Conservation (phyloP, 768 basidiomycete species). For the Mycena rosella region DNA sequence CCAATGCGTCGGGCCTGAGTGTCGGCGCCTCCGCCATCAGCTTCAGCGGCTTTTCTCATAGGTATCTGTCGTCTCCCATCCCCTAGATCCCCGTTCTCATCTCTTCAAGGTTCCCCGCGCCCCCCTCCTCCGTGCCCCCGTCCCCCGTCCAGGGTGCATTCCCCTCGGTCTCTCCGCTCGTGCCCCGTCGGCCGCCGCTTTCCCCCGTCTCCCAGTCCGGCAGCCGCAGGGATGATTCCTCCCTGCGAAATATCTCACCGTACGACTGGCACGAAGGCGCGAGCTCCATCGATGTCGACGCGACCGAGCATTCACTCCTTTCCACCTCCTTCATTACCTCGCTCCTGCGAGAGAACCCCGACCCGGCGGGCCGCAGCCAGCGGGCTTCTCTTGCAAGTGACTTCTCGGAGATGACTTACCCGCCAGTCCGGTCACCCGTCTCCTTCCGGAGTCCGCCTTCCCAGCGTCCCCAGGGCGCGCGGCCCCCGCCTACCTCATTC, state of each 20-base stretch:
- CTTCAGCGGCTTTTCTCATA: slow-evolving; percentile 47
- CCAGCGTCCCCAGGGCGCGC: slow-evolving; percentile 39
- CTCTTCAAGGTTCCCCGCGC: slow-evolving; percentile 59
- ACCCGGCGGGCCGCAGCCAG: slow-evolving; percentile 41
- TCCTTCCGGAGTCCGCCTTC: slow-evolving; percentile 33
- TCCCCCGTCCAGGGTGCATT: slow-evolving; percentile 53
- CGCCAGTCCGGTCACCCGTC: slow-evolving; percentile 48
- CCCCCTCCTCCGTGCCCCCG: slow-evolving; percentile 61
- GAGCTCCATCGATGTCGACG: slow-evolving; percentile 67
- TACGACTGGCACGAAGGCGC: slow-evolving; percentile 74
- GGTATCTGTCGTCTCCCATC: slow-evolving; percentile 17
- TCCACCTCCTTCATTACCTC: slow-evolving; percentile 74
- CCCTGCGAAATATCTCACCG: slow-evolving; percentile 49
- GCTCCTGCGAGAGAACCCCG: slow-evolving; percentile 61
- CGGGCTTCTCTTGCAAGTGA: slow-evolving; percentile 57
- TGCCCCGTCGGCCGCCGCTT: slow-evolving; percentile 36
- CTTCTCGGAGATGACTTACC: slow-evolving; percentile 69
- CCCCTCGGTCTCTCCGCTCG: slow-evolving; percentile 40
- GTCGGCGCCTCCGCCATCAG: slow-evolving; percentile 70
- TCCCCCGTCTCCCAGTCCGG: slow-evolving; percentile 16
- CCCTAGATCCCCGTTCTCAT: slow-evolving; percentile 41
- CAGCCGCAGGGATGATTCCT: slow-evolving; percentile 18
- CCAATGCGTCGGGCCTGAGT: slow-evolving; percentile 67
- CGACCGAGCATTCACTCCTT: slow-evolving; percentile 68
- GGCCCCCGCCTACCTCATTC: slow-evolving; percentile 54